phyloP scores from a whole-genome alignment of 1,284 basidiomycete species.

The Cryptococcus sp. region DNA sequence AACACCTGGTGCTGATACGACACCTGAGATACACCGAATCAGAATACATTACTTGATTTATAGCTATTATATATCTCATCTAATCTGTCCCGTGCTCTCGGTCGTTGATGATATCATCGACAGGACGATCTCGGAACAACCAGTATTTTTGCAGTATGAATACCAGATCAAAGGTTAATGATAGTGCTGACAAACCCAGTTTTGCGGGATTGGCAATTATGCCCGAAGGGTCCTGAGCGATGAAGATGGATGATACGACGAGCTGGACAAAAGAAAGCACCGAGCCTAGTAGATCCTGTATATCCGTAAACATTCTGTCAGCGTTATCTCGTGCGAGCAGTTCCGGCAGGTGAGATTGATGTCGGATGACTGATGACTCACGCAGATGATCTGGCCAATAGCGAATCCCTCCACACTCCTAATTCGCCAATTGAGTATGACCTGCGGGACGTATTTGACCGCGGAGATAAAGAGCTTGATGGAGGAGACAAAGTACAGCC shows the following conservation, averaged over 20 bases:
- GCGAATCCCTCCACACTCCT: slow-evolving; percentile 47
- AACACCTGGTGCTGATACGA: too few relatives aligned
- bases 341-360: neutral
- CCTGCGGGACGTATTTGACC: slow-evolving; percentile 52
- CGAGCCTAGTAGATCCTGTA: slow-evolving; percentile 49
- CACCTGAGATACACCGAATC: too few relatives aligned
- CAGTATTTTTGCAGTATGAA: slow-evolving; percentile 43
- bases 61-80: too few relatives aligned
- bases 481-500: slow-evolving; percentile 45
- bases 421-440: slow-evolving; percentile 44
- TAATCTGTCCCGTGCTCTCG: too few relatives aligned
- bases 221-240: slow-evolving; percentile 45
- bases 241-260: slow-evolving; percentile 42
- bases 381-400: slow-evolving; percentile 40
- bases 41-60: too few relatives aligned
- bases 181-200: slow-evolving; percentile 43
- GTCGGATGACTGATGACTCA: slow-evolving; percentile 17
- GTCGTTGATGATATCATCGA: slow-evolving; percentile 1
- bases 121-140: slow-evolving; percentile 17
- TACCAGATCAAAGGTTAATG: slow-evolving; percentile 36
- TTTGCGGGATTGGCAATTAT: slow-evolving; percentile 53
- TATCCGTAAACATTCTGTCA: neutral
- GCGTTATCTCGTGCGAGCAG: neutral
- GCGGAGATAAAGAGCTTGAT: slow-evolving; percentile 48
- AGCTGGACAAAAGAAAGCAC: slow-evolving; percentile 50